Evolutionary conservation across 2,329 filamentous ascomycete genomes (phyloP), one percentile per base, ranked within the genome.

Genomic region (Aspergillus phoenicis): DNA sequence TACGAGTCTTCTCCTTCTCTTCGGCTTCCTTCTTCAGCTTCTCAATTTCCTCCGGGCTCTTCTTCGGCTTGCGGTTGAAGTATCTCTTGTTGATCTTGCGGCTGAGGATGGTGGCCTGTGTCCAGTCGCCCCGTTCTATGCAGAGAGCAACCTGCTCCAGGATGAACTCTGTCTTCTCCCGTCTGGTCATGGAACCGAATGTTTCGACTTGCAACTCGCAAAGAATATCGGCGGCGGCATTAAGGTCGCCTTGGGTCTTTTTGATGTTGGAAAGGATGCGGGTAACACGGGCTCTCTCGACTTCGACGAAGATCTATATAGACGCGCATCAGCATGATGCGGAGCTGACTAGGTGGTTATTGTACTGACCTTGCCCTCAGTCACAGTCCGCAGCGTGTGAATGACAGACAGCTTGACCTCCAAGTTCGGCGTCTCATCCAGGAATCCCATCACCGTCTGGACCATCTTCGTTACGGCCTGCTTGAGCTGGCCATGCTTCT

Each of bases 401-500:
- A 99, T 99, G 62, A 97, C 88, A 22, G 91, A 90, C 60, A 99
- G 83, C 82, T 98, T 99, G 38, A 88, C 93, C 69, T 97, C 93
- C 63, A 91, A 74, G 72, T 87, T 90, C 36, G 95, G 93, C 22
- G 93, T 93, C 51, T 90, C 87, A 73, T 96, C 90, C 72, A 99
- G 81, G 78, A 98, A 97, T 62, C 83, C 85, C 89, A 99, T 97
- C 64, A 97, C 93, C 52, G 89, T 90, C 83, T 99, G 95, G 63
- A 99, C 93, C 95, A 99, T 99, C 83, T 94, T 95, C 71, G 95
- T 98, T 73, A 93, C 95, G 73, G 95, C 95, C 81, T 98, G 95
- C 81, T 99, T 99, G 75, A 99, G 93, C 83, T 99, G 95, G 71
- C 93, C 91, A 90, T 99, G 95, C 84, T 99, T 99, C 88, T 99